Base-by-base conservation (phyloP, 179 eudicot genomes). In the Gypsophila paniculata region DNA sequence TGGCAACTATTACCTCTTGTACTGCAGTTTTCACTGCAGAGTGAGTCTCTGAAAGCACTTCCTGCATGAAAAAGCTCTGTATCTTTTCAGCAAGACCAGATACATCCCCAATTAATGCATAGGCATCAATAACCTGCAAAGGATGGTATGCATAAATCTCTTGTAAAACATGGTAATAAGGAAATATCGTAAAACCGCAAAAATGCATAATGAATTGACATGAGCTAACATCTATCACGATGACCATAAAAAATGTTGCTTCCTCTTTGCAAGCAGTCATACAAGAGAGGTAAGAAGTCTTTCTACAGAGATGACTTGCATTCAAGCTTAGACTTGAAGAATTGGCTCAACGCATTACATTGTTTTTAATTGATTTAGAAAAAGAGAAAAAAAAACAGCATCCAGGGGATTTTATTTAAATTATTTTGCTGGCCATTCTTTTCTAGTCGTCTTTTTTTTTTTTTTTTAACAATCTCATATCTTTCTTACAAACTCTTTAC, bases 41-140 rank as follows among this genome's bases (percentile, higher is more conserved):
- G 68, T 91, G 97, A 48, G 96, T 88, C 84, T 91, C 94, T 54
- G 94, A 86, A 59, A 94, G 93, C 73, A 91, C 97, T 83, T 94
- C 99, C 87, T 94, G 99, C 97, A 94, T 91, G 75, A 89, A 91
- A 84, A 87, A 91, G 86, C 99, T 94, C 78, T 92, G 99, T 57
- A 94, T 82, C 86, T 94, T 94, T 74, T 94, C 97, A 68, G 96
- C 91, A 72, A 94, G 94, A 82, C 96, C 96, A 76, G 97, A 79
- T 62, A 91, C 91, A 81, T 94, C 97, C 52, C 96, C 99, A 80
- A 94, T 87, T 63, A 94, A 76, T 48, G 97, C 96, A 88, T 94
- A 94, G 48, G 99, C 96, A 85, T 94, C 99, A 67, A 91, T 84
- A 65, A 94, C 97, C 99, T 94, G 85, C 60, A 79, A 61, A 78